Evolutionary conservation across 257 asterid species (phyloP).

Genomic region (Rauvolfia tetraphylla): DNA sequence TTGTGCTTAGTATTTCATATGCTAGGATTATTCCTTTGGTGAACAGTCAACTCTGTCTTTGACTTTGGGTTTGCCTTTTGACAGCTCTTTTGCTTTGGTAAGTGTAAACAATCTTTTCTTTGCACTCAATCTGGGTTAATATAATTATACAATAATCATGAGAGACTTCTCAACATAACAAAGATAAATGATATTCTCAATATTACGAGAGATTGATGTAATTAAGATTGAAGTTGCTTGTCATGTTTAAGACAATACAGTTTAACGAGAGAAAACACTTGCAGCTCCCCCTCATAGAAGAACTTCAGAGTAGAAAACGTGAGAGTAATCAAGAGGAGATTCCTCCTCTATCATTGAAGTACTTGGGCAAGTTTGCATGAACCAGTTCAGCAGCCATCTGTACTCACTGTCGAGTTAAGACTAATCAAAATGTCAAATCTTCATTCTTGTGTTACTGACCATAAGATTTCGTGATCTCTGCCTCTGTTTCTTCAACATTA

Average conservation of each 20-base stretch:
- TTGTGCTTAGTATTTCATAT: neutral
- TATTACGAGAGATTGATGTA: neutral
- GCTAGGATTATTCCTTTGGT: slow-evolving; percentile 1
- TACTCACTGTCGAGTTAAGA: neutral
- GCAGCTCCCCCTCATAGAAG: too few species aligned
- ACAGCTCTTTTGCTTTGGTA: neutral
- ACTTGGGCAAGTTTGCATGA: neutral
- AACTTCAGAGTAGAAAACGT: neutral
- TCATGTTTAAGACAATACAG: too few species aligned
- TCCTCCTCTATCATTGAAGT: neutral
- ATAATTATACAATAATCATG: too few species aligned
- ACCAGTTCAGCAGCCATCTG: neutral
- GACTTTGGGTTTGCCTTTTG: neutral
- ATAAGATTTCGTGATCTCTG: neutral
- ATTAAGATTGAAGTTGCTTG: neutral
- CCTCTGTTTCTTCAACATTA: neutral
- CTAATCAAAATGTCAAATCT: neutral
- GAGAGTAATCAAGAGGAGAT: neutral
- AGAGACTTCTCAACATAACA: neutral
- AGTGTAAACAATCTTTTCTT: neutral
- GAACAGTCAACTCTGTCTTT: neutral
- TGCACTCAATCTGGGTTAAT: neutral
- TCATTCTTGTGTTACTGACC: neutral
- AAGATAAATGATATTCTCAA: neutral
- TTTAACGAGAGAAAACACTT: too few species aligned